These are phyloP conservation scores for Daldinia decipiens DNA, from an alignment of 495 filamentous ascomycete genomes.

Conservation along the genomic window DNA sequence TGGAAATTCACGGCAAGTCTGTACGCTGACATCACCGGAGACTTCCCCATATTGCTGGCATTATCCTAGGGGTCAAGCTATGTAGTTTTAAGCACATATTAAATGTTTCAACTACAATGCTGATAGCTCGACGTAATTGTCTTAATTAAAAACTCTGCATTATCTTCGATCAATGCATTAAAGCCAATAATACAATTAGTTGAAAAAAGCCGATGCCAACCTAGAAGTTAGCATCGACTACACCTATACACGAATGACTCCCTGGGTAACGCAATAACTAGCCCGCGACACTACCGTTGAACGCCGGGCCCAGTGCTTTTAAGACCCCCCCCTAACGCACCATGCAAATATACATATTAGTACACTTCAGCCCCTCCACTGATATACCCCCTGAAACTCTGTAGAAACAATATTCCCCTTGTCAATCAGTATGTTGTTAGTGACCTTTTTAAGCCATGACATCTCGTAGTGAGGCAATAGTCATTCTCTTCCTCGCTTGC, in stretches of 20 bases:
- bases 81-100: background rate
- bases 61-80: background rate
- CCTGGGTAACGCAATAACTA: slow-evolving; percentile 7
- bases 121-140: slow-evolving; percentile 4
- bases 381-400: slow-evolving; percentile 3
- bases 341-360: slow-evolving; percentile 34
- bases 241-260: slow-evolving; percentile 18
- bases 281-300: slow-evolving; percentile 17
- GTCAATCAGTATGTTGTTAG: background rate
- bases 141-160: slow-evolving; percentile 23
- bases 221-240: slow-evolving; percentile 16
- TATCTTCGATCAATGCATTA: slow-evolving; percentile 24
- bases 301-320: slow-evolving; percentile 36
- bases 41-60: background rate
- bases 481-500: slow-evolving; percentile 55
- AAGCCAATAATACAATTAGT: slow-evolving; percentile 24
- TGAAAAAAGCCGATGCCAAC: slow-evolving; percentile 14
- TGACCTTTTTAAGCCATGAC: slow-evolving; percentile 16
- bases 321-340: slow-evolving; percentile 21
- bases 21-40: no score
- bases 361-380: slow-evolving; percentile 23
- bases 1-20: no score
- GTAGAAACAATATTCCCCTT: background rate
- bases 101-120: background rate
- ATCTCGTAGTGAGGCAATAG: slow-evolving; percentile 31